Base-by-base conservation (phyloP, 306 rosid species). In the Glycine soja region DNA sequence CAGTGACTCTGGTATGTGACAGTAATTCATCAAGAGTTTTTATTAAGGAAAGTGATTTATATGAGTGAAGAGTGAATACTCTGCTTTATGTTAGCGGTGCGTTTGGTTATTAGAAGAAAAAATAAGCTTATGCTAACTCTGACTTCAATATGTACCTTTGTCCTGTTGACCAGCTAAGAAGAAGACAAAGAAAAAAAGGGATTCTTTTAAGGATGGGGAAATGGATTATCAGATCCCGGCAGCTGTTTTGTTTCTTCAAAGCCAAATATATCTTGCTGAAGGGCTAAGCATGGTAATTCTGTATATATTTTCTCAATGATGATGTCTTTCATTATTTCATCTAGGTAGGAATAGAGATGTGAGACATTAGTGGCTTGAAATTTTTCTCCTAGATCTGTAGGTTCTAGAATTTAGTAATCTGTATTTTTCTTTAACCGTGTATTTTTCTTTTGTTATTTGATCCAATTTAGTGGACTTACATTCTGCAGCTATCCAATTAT, bases 201-300 rank as follows among this genome's bases (percentile, higher is more conserved):
- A 92, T 76, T 79, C 88, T 78, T 77, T 75, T 13, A 93, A 91
- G 88, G 99, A 91, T 45, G 77, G 64, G 10, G 91, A 83, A 18
- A 87, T 68, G 81, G 97, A 93, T 83, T 82, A 78, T 80, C 92
- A 85, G 78, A 84, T 91, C 65, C 89, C 98, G 24, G 90, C 95
- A 24, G 88, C 91, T 57, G 95, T 95, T 77, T 86, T 88, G 88
- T 93, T 89, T 87, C 90, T 95, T 79, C 99, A 93, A 82, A 91
- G 99, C 83, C 97, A 95, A 85, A 89, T 93, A 66, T 95, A 90
- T 84, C 89, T 95, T 1, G 97, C 97, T 70, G 97, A 95, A 84
- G 98, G 98, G 80, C 90, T 95, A 51, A 78, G 92, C 84, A 93
- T 83, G 98, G 99, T 95, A 92, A 86, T 76, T 70, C 66, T 77